phyloP scores from a whole-genome alignment of 306 rosid species.

The Cucurbita moschata region DNA sequence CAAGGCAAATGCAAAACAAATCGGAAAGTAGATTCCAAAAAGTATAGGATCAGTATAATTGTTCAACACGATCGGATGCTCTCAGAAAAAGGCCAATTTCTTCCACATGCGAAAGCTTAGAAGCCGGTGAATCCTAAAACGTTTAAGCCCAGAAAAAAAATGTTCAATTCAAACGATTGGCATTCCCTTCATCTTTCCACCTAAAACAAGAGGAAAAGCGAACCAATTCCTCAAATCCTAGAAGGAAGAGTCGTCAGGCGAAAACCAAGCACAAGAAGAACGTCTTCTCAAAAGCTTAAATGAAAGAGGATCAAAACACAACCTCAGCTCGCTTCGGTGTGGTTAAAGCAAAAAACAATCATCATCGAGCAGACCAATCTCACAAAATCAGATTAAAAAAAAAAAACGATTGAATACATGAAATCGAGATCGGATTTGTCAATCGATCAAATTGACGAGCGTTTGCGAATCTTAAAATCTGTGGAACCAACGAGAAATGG shows the following conservation, averaged over 20 bases:
- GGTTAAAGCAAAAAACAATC: conserved; percentile 9
- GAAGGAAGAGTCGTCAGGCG: not conserved
- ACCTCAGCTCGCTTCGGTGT: conserved; percentile 5
- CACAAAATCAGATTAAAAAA: not conserved
- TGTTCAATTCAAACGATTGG: not conserved
- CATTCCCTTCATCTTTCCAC: not conserved
- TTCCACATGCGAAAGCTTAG: conserved; percentile 2
- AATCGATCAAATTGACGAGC: too few species aligned
- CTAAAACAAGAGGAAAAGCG: not conserved
- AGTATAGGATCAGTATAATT: not conserved
- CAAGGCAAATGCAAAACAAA: not conserved
- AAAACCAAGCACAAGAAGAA: not conserved
- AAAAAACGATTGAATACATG: not conserved
- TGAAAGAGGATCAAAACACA: not conserved
- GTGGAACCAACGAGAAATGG: conserved; percentile 3
- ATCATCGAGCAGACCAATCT: not conserved
- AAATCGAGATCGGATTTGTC: not conserved
- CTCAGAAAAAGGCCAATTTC: conserved; percentile 4
- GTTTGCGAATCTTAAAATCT: not conserved
- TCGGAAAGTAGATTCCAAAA: not conserved
- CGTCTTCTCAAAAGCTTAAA: not conserved
- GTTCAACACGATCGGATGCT: not conserved
- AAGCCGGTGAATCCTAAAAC: not conserved
- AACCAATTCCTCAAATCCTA: not conserved
- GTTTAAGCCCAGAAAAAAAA: not conserved